These are phyloP conservation scores for Phaseolus lunatus DNA, from an alignment of 306 rosid species.

Conservation along the genomic window DNA sequence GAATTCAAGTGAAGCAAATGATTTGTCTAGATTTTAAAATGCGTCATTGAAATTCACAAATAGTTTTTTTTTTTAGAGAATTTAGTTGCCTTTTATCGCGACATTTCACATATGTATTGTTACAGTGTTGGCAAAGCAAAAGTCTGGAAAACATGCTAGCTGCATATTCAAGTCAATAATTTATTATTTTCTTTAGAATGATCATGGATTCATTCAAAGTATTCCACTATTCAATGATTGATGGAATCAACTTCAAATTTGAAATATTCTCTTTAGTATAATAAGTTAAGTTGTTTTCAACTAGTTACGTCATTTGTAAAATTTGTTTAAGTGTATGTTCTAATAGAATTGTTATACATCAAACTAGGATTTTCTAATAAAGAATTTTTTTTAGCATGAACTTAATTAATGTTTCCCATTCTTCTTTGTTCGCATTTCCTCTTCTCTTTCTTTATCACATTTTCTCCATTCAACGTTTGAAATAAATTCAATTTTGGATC, in stretches of 20 bases:
- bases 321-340: not conserved
- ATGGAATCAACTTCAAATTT: not conserved
- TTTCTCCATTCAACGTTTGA: too few relatives aligned
- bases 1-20: not conserved
- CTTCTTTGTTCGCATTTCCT: too few relatives aligned
- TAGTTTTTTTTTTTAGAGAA: not conserved
- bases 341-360: not conserved
- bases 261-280: not conserved
- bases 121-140: not conserved
- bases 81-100: not conserved
- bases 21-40: not conserved
- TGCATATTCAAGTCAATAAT: not conserved
- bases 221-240: not conserved
- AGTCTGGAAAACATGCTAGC: not conserved
- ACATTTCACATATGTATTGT: not conserved
- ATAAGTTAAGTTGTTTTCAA: not conserved
- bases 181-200: not conserved
- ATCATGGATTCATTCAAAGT: not conserved
- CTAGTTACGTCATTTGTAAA: conserved; percentile 9
- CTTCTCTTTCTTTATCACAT: too few relatives aligned
- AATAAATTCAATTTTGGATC: too few relatives aligned
- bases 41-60: not conserved
- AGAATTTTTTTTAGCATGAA: not conserved
- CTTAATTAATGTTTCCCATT: not conserved
- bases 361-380: not conserved